Evolutionary conservation across 768 basidiomycete species (phyloP), one percentile per base, ranked within the genome.

Genomic region (Leucogyrophana mollusca): DNA sequence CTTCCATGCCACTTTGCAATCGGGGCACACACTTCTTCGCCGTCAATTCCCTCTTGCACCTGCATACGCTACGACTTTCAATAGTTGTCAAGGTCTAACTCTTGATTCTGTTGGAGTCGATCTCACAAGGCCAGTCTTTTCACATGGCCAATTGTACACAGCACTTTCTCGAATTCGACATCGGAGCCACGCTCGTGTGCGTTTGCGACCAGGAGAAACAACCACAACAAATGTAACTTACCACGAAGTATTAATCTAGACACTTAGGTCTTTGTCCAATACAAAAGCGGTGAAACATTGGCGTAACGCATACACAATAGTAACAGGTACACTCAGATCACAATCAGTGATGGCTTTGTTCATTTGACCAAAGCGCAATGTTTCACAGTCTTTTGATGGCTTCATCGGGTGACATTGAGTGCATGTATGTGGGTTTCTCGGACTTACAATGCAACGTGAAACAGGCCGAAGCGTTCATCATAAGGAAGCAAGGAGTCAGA

Each of bases 1-100:
- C 3, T 66, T 62, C 53, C 54, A 39, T 2, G 37, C 49, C 25
- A 17, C 16, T 35, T 37, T 66, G 24, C 45, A 50, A 8, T 56
- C 58, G 2, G 58, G 59, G 2, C 64, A 70, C 44, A 71, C 68
- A 2, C 54, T 71, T 3, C 42, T 61, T 6, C 50, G 66, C 3
- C 47, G 55, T 3, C 68, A 71, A 53, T 69, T 72, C 43, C 70
- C 71, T 6, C 57, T 72, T 7, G 60, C 65, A 3, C 64, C 64
- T 4, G 69, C 67, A 22, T 71, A 73, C 49, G 68, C 71, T 18
- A 69, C 66, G 4, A 74, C 72, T 22, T 73, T 73, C 54, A 67
- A 72, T 44, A 66, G 70, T 45, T 73, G 72, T 49, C 70, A 70
- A 51, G 70, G 71, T 2, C 56, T 74, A 2, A 74, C 68, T 3